Evolutionary conservation across 1,139 yeast species (phyloP).

Genomic region (Suhomyces bribrorum): DNA sequence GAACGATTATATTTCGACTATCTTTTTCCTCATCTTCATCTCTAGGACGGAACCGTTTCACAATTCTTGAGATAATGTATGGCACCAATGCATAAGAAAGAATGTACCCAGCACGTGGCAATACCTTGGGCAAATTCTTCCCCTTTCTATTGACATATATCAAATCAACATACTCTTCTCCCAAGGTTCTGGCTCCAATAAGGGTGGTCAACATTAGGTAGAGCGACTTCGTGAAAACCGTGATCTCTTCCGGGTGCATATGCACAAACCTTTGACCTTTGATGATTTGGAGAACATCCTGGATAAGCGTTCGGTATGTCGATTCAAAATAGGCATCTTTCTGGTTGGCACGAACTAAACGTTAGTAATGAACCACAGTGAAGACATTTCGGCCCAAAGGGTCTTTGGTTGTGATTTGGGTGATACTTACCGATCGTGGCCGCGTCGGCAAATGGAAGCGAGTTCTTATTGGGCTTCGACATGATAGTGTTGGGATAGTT

Average conservation of each 20-base stretch:
- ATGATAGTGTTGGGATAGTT: conserved; percentile 14
- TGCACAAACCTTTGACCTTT: conserved; percentile 73
- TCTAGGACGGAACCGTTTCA: conserved; percentile 26
- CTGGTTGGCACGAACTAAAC: conserved; percentile 72
- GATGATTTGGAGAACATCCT: conserved; percentile 54
- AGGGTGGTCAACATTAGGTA: conserved; percentile 75
- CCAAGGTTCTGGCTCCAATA: conserved; percentile 76
- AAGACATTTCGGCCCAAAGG: too few relatives aligned
- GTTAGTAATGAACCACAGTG: conserved; percentile 16
- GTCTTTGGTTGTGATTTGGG: not conserved
- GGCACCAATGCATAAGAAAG: conserved; percentile 60
- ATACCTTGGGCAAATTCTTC: conserved; percentile 47
- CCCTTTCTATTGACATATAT: conserved; percentile 63
- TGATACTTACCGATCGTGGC: conserved; percentile 47
- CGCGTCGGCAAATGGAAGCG: conserved; percentile 50
- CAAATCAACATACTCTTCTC: conserved; percentile 92
- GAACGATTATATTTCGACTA: conserved; percentile 11
- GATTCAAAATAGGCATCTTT: conserved; percentile 77
- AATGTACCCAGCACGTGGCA: conserved; percentile 54
- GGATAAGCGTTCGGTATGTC: conserved; percentile 53
- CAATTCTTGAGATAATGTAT: conserved; percentile 42
- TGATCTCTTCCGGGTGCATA: conserved; percentile 62
- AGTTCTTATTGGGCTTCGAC: conserved; percentile 30
- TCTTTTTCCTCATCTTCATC: conserved; percentile 21
- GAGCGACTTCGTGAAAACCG: conserved; percentile 55